phyloP scores from a whole-genome alignment of 208 protist genomes.

The Trypanosoma caninum region DNA sequence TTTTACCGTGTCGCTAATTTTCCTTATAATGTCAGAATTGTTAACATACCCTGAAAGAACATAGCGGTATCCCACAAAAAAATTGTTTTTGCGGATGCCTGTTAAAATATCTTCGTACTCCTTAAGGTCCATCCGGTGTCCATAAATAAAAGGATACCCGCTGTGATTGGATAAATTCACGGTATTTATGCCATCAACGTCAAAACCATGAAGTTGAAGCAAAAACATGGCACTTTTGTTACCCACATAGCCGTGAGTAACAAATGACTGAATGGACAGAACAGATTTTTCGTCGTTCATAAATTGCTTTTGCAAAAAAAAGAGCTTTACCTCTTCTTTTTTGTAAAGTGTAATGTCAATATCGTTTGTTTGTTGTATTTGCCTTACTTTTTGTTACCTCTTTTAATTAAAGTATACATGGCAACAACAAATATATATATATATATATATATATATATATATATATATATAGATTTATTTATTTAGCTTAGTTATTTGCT shows the following conservation, averaged over 20 bases:
- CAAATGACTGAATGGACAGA: constrained; percentile 94
- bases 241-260: constrained; percentile 95
- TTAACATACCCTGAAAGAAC: constrained; percentile 95
- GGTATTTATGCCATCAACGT: constrained; percentile 94
- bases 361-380: too few relatives aligned
- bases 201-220: constrained; percentile 93
- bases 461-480: too few relatives aligned
- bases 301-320: constrained; percentile 10
- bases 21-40: constrained; percentile 70
- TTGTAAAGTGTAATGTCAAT: too few relatives aligned
- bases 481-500: too few relatives aligned
- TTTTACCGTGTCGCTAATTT: constrained; percentile 51
- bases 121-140: constrained; percentile 77
- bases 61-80: constrained; percentile 80
- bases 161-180: constrained; percentile 96
- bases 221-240: constrained; percentile 95
- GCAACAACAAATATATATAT: too few relatives aligned
- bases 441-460: too few relatives aligned
- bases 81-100: constrained; percentile 83
- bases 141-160: constrained; percentile 88
- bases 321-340: too few relatives aligned
- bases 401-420: too few relatives aligned
- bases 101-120: constrained; percentile 81
- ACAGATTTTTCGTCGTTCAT: constrained; percentile 48
- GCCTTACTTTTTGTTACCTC: too few relatives aligned